These are phyloP conservation scores for Herpomyces periplanetae DNA, from an alignment of 2,329 filamentous ascomycete species.

Conservation along the genomic window DNA sequence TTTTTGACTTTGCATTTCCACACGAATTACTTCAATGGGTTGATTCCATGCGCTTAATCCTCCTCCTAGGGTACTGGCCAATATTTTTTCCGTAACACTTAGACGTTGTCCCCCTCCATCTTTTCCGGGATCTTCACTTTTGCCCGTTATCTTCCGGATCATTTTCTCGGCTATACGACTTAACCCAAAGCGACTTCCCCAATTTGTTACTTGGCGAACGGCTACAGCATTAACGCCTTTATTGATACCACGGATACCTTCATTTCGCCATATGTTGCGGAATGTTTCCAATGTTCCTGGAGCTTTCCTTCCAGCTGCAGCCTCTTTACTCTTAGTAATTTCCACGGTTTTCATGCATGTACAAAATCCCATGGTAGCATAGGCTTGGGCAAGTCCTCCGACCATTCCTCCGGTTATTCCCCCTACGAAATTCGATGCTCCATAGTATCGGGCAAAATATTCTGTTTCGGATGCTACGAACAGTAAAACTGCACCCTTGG, in stretches of 20 bases:
- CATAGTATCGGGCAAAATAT: conserved; percentile 42
- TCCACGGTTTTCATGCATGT: conserved; percentile 99
- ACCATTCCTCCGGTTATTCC: conserved; percentile 71
- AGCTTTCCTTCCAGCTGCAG: conserved; percentile 38
- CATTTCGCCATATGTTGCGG: conserved; percentile 76
- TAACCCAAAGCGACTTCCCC: conserved; percentile 81
- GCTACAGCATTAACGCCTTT: conserved; percentile 92
- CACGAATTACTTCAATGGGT: conserved; percentile 94
- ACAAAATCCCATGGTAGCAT: conserved; percentile 98
- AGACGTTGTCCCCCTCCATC: conserved; percentile 40
- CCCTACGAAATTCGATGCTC: conserved; percentile 47
- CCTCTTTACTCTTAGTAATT: conserved; percentile 92
- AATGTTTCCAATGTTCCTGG: conserved; percentile 79
- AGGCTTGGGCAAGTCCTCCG: conserved; percentile 83
- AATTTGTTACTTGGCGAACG: conserved; percentile 97
- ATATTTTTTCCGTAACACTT: conserved; percentile 42
- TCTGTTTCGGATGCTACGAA: conserved; percentile 97
- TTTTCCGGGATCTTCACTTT: conserved; percentile 54
- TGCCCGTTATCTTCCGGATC: conserved; percentile 37
- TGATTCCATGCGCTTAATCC: conserved; percentile 94
- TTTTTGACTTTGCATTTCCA: conserved; percentile 99
- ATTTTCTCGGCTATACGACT: conserved; percentile 60
- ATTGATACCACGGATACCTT: conserved; percentile 87
- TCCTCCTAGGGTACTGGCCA: conserved; percentile 53
- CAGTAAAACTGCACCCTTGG: conserved; percentile 91